Conservation (phyloP, 257 asterid genomes). For the Jaltomata sinuosa region DNA sequence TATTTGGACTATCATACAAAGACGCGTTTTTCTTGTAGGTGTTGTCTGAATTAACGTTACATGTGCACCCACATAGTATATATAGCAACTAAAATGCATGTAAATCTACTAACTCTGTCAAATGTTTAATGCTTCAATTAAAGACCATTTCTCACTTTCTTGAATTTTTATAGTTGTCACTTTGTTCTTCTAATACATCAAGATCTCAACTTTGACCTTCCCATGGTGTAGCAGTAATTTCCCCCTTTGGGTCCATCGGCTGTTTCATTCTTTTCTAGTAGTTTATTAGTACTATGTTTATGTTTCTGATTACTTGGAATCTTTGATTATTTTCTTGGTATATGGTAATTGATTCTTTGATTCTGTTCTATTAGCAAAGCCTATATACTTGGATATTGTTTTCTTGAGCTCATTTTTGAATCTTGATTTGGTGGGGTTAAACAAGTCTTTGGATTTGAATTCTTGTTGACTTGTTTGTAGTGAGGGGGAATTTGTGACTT, state of each 20-base stretch:
- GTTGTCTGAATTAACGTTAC: background rate
- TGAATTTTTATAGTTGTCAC: background rate
- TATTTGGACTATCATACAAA: background rate
- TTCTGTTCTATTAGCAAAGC: background rate
- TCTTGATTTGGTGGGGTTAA: background rate
- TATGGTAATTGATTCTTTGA: background rate
- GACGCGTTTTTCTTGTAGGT: background rate
- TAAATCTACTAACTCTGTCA: background rate
- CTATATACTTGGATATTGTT: background rate
- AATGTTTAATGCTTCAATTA: background rate
- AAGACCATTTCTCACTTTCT: background rate
- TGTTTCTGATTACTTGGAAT: background rate
- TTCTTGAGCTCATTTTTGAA: background rate
- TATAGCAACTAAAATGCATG: background rate
- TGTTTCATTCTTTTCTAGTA: background rate
- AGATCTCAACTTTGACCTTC: slow-evolving; percentile 5
- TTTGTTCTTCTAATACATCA: slow-evolving; percentile 7
- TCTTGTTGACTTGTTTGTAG: background rate
- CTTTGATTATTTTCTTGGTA: background rate
- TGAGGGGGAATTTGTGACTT: background rate
- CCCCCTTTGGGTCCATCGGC: background rate
- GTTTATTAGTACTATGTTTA: background rate
- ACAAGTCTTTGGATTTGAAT: background rate
- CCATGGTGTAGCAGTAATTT: background rate
- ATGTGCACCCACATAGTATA: background rate